A percentile compares a stretch with the other conserved stretches of the same genome.
Conservation (phyloP, 805 yeast species). For the Saccharomycopsis capsularis region DNA sequence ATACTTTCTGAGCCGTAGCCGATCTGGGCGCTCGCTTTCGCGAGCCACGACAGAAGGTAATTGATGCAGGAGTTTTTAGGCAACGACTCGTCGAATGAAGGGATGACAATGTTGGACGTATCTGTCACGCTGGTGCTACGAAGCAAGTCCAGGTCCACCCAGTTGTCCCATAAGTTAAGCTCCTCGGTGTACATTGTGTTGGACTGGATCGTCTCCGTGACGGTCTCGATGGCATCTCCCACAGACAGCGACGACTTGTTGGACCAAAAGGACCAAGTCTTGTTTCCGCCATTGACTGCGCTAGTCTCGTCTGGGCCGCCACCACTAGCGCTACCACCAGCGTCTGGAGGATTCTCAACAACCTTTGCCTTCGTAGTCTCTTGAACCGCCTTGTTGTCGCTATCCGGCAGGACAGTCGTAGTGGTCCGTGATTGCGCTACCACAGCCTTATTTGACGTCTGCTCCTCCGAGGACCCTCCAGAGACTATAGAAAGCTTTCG, state of each 20-base stretch:
- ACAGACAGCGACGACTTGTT: slow-evolving; percentile 3
- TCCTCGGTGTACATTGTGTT: slow-evolving; percentile 15
- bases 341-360: too few relatives aligned
- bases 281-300: neutral
- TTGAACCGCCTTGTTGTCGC: too few relatives aligned
- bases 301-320: too few relatives aligned
- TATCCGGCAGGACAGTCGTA: too few relatives aligned
- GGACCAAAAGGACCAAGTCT: slow-evolving; percentile 8
- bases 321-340: too few relatives aligned
- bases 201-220: neutral
- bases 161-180: slow-evolving; percentile 1
- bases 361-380: too few relatives aligned
- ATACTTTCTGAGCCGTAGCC: neutral
- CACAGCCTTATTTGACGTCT: neutral
- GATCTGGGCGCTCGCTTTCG: neutral
- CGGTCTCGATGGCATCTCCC: neutral
- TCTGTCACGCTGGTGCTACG: slow-evolving; percentile 4
- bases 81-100: slow-evolving; percentile 17
- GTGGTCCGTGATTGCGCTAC: too few relatives aligned
- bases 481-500: neutral
- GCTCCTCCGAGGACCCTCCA: neutral
- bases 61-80: slow-evolving; percentile 13
- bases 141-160: neutral
- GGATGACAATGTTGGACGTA: slow-evolving; percentile 15
- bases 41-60: neutral